A percentile compares a stretch with the other conserved stretches of the same genome.
These are phyloP conservation scores for Ophiocytium majus DNA, from an alignment of 352 stramenopile species.

Conservation along the genomic window DNA sequence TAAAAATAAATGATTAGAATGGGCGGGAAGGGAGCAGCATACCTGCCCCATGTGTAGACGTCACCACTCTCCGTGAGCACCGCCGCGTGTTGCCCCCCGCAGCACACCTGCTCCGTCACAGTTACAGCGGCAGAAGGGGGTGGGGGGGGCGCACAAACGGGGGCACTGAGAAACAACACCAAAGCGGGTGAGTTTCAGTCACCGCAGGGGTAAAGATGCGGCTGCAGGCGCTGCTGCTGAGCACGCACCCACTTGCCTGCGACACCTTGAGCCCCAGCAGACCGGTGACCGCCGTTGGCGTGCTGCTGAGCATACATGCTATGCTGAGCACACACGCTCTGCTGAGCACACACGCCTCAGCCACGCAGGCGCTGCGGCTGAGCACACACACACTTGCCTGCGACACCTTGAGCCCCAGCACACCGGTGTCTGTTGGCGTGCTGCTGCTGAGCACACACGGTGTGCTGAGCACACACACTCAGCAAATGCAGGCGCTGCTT, in stretches of 20 bases:
- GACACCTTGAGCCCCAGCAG: background rate
- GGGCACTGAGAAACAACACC: background rate
- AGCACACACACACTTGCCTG: background rate
- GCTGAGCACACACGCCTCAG: background rate
- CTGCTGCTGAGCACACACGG: background rate
- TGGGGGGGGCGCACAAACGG: background rate
- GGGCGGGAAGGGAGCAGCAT: too few relatives aligned
- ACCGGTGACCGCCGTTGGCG: background rate
- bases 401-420: background rate
- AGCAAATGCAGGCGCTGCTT: background rate
- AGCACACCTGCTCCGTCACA: constrained; percentile 43
- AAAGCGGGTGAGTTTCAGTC: background rate
- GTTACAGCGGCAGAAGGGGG: background rate
- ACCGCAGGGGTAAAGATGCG: background rate
- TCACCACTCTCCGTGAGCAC: constrained; percentile 60
- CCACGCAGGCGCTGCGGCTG: background rate
- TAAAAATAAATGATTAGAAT: too few relatives aligned
- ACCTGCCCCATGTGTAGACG: constrained; percentile 61
- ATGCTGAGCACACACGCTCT: background rate
- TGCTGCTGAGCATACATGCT: background rate
- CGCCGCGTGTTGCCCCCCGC: constrained; percentile 62
- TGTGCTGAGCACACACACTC: background rate
- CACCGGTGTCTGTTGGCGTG: background rate
- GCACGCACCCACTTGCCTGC: background rate
- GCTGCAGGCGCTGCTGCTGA: background rate